Percentiles rank a stretch among this genome's conserved stretches.
phyloP scores from a whole-genome alignment of 176 grass and related monocot species.

The Musa troglodytarum region DNA sequence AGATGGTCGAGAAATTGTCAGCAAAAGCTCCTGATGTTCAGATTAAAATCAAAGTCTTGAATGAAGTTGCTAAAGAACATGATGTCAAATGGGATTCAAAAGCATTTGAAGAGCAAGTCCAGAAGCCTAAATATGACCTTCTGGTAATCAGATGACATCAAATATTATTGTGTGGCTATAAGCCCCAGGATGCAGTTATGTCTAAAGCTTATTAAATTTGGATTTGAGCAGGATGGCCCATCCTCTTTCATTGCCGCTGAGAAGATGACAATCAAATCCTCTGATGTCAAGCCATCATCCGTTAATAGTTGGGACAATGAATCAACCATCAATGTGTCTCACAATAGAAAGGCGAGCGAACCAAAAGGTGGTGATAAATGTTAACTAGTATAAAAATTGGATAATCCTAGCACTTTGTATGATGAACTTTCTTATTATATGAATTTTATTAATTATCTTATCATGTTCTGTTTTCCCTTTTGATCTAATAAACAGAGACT shows the following conservation, averaged over 20 bases:
- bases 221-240: conserved; percentile 27
- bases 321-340: conserved; percentile 7
- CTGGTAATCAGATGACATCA: conserved; percentile 41
- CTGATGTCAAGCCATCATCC: conserved; percentile 12
- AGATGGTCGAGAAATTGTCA: conserved; percentile 89
- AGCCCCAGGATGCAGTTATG: neutral
- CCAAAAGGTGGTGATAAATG: neutral
- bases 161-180: neutral
- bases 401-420: too few species aligned
- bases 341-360: conserved; percentile 14
- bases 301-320: conserved; percentile 11
- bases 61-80: conserved; percentile 79
- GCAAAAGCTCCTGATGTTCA: conserved; percentile 73
- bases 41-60: conserved; percentile 72
- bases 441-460: too few species aligned
- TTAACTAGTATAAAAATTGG: too few species aligned
- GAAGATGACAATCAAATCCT: conserved; percentile 20
- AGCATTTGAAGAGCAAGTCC: conserved; percentile 64
- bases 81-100: conserved; percentile 82
- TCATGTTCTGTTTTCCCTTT: neutral
- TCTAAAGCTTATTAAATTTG: conserved; percentile 1
- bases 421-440: too few species aligned
- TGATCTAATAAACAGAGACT: conserved; percentile 22
- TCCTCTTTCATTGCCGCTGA: conserved; percentile 46
- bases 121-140: conserved; percentile 54